These are phyloP conservation scores for Knufia fluminis DNA, from an alignment of 2,329 filamentous ascomycete genomes.

Conservation along the genomic window DNA sequence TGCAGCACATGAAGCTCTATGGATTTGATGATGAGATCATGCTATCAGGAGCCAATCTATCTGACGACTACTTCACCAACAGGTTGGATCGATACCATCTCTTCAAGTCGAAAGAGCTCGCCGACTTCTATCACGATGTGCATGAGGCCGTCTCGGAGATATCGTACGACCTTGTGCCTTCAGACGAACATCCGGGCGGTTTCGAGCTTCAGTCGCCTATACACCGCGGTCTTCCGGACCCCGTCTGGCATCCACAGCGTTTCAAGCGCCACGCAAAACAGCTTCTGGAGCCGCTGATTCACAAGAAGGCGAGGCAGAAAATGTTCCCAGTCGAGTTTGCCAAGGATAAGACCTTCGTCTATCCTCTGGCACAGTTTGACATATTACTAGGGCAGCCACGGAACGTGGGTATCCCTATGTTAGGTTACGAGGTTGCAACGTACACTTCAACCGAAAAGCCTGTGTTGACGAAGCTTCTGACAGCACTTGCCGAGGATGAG, in stretches of 20 bases:
- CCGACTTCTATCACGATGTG: slow-evolving; percentile 71
- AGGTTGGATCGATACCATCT: slow-evolving; percentile 91
- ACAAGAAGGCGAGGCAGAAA: slow-evolving; percentile 26
- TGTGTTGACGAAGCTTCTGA: slow-evolving; percentile 65
- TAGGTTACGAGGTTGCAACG: slow-evolving; percentile 19
- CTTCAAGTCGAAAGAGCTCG: slow-evolving; percentile 68
- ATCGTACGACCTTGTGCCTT: slow-evolving; percentile 68
- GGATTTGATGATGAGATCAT: slow-evolving; percentile 93
- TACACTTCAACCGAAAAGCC: slow-evolving; percentile 84
- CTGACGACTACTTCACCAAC: slow-evolving; percentile 90
- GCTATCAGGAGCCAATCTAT: slow-evolving; percentile 86
- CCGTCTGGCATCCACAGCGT: slow-evolving; percentile 20
- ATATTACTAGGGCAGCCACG: slow-evolving; percentile 52
- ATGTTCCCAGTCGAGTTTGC: slow-evolving; percentile 22
- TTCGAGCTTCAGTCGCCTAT: slow-evolving; percentile 41
- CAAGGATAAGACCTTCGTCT: slow-evolving; percentile 61
- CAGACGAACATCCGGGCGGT: slow-evolving; percentile 41
- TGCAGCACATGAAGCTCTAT: slow-evolving; percentile 99
- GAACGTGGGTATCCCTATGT: slow-evolving; percentile 14
- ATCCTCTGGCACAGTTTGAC: slow-evolving; percentile 79
- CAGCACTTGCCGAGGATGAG: slow-evolving; percentile 51
- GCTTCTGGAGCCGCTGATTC: slow-evolving; percentile 58
- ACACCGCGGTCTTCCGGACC: slow-evolving; percentile 20
- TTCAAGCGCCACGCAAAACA: slow-evolving; percentile 63
- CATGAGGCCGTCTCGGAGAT: slow-evolving; percentile 69